A percentile compares a stretch with the other conserved stretches of the same genome.
Evolutionary conservation across 768 basidiomycete species (phyloP).

Genomic region (Hydnomerulius pinastri): DNA sequence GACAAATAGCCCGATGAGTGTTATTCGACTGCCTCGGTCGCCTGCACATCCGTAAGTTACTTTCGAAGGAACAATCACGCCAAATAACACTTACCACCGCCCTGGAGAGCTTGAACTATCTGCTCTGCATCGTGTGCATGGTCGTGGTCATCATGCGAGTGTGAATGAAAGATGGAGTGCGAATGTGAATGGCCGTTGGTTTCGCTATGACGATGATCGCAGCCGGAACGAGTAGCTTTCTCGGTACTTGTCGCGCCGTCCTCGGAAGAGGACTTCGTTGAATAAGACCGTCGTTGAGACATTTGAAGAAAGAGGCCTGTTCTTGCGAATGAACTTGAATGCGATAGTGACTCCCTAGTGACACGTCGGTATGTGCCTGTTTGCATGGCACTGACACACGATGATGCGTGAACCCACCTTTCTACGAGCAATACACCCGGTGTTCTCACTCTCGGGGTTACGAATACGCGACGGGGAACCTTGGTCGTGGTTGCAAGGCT

Average conservation of each 20-base stretch:
- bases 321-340: background rate
- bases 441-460: background rate
- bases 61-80: background rate
- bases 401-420: conserved; percentile 13
- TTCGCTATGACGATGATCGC: conserved; percentile 40
- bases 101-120: conserved; percentile 67
- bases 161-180: conserved; percentile 67
- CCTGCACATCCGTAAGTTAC: conserved; percentile 40
- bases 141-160: conserved; percentile 61
- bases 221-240: conserved; percentile 13
- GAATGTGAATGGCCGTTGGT: conserved; percentile 50
- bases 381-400: background rate
- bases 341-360: conserved; percentile 12
- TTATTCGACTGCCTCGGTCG: conserved; percentile 82
- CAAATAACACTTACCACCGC: conserved; percentile 50
- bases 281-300: conserved; percentile 20
- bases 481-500: background rate
- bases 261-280: conserved; percentile 18
- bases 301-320: conserved; percentile 13
- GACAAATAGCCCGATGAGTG: conserved; percentile 78
- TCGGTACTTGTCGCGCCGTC: conserved; percentile 30
- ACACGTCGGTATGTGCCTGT: conserved; percentile 11
- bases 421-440: conserved; percentile 4
- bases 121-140: conserved; percentile 64
- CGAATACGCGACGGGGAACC: background rate